phyloP scores from a whole-genome alignment of 139 green algal species.

The Haematococcus lacustris region DNA sequence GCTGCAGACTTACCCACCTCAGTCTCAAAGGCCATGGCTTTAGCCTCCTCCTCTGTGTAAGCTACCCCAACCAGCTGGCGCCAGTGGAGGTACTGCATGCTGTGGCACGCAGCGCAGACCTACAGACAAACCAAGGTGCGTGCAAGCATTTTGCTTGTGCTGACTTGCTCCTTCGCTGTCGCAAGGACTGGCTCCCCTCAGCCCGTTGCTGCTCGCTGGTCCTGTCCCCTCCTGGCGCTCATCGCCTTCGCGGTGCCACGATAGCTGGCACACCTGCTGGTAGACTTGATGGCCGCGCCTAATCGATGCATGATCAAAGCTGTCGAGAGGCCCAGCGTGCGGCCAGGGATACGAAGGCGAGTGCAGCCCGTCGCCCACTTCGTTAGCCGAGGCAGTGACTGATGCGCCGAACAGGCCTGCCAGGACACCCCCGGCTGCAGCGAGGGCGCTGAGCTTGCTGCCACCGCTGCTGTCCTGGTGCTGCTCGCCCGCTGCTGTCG shows the following conservation, averaged over 20 bases:
- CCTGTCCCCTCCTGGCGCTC: not conserved
- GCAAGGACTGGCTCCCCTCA: too few species aligned
- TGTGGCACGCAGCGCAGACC: conserved; percentile 97
- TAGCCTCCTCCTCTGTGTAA: conserved; percentile 98
- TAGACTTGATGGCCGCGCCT: conserved; percentile 88
- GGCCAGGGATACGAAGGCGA: conserved; percentile 81
- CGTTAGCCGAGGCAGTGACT: conserved; percentile 34
- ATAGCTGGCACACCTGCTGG: conserved; percentile 27
- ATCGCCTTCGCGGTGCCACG: too few species aligned
- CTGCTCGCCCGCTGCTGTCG: too few species aligned
- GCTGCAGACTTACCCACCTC: too few species aligned
- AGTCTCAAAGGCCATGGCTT: conserved; percentile 83
- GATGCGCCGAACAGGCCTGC: conserved; percentile 35
- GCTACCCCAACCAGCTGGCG: conserved; percentile 90
- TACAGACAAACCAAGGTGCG: too few species aligned
- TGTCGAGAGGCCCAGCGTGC: conserved; percentile 83
- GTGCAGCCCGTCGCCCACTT: conserved; percentile 90
- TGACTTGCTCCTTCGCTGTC: too few species aligned
- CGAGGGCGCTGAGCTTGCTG: too few species aligned
- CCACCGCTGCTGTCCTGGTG: too few species aligned
- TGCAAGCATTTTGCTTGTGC: too few species aligned
- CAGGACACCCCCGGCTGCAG: conserved; percentile 23
- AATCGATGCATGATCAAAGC: conserved; percentile 93
- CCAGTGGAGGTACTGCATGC: conserved; percentile 86
- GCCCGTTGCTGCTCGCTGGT: too few species aligned